Conservation (phyloP, 1,284 basidiomycete genomes). For the Malassezia restricta region DNA sequence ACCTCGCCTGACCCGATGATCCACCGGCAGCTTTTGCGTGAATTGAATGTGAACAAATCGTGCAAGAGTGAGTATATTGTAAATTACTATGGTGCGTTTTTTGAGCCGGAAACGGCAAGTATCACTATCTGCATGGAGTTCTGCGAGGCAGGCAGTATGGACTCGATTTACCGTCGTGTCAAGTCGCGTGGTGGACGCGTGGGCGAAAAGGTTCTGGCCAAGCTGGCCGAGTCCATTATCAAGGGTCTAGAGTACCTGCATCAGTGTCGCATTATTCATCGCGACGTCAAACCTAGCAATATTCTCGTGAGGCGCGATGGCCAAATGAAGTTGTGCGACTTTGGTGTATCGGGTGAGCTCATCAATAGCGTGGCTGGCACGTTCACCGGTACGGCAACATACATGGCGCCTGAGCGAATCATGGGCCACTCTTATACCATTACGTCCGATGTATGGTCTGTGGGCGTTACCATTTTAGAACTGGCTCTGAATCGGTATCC, state of each 20-base stretch:
- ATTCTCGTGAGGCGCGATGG: slow-evolving; percentile 76
- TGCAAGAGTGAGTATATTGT: slow-evolving; percentile 81
- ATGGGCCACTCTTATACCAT: slow-evolving; percentile 79
- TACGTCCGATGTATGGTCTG: slow-evolving; percentile 95
- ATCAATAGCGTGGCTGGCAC: slow-evolving; percentile 82
- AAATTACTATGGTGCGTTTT: slow-evolving; percentile 84
- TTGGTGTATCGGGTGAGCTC: slow-evolving; percentile 90
- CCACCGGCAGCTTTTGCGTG: slow-evolving; percentile 76
- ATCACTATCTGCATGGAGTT: slow-evolving; percentile 94
- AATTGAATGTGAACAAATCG: slow-evolving; percentile 75
- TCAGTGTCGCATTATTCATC: slow-evolving; percentile 77
- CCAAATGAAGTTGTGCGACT: slow-evolving; percentile 82
- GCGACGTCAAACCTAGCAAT: slow-evolving; percentile 96
- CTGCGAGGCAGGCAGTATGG: slow-evolving; percentile 70
- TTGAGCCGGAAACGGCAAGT: slow-evolving; percentile 78
- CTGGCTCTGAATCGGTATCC: slow-evolving; percentile 89
- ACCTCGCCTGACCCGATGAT: slow-evolving; percentile 78
- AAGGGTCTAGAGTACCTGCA: slow-evolving; percentile 87
- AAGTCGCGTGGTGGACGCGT: slow-evolving; percentile 64
- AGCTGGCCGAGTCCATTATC: slow-evolving; percentile 80
- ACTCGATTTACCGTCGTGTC: slow-evolving; percentile 73
- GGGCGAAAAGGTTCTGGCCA: slow-evolving; percentile 79
- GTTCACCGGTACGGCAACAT: slow-evolving; percentile 90
- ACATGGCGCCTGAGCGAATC: slow-evolving; percentile 97
- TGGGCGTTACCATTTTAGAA: slow-evolving; percentile 82